Conservation (phyloP, 768 basidiomycete species). For the Mycena crocata region DNA sequence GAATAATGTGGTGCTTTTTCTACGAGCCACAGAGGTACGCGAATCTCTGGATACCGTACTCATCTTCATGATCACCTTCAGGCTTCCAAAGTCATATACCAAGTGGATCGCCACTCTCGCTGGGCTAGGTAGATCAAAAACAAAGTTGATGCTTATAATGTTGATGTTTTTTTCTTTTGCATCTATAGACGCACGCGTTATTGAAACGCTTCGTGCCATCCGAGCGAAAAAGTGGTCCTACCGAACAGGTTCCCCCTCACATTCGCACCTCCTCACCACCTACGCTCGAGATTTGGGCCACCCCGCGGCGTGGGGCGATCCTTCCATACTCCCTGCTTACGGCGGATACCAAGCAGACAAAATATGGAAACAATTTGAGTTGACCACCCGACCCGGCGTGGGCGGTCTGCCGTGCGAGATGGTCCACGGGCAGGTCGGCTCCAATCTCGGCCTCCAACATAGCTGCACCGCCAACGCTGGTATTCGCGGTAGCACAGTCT, state of each 20-base stretch:
- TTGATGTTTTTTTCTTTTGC: too few relatives aligned
- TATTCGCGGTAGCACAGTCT: constrained; percentile 66
- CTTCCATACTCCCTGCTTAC: constrained; percentile 66
- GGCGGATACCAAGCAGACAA: constrained; percentile 66
- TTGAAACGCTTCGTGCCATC: constrained; percentile 64
- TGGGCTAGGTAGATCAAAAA: too few relatives aligned
- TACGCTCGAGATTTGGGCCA: constrained; percentile 69
- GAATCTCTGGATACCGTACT: background rate
- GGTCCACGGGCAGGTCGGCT: constrained; percentile 70
- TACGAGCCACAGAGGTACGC: constrained; percentile 77
- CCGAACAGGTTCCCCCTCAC: constrained; percentile 49
- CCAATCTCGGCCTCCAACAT: constrained; percentile 56
- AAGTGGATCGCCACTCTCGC: constrained; percentile 84
- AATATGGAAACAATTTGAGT: constrained; percentile 67
- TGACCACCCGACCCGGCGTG: constrained; percentile 61
- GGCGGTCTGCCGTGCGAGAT: constrained; percentile 82
- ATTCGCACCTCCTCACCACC: constrained; percentile 55
- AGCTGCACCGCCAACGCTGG: constrained; percentile 72
- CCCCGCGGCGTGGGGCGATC: constrained; percentile 74
- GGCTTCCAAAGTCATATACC: constrained; percentile 74
- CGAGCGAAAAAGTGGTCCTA: constrained; percentile 74
- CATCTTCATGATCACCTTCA: constrained; percentile 36
- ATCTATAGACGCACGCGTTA: constrained; percentile 68
- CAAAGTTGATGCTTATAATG: too few relatives aligned
- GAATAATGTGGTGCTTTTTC: constrained; percentile 93